Conservation (phyloP, 768 basidiomycete genomes). For the Tylopilus intermedius region DNA sequence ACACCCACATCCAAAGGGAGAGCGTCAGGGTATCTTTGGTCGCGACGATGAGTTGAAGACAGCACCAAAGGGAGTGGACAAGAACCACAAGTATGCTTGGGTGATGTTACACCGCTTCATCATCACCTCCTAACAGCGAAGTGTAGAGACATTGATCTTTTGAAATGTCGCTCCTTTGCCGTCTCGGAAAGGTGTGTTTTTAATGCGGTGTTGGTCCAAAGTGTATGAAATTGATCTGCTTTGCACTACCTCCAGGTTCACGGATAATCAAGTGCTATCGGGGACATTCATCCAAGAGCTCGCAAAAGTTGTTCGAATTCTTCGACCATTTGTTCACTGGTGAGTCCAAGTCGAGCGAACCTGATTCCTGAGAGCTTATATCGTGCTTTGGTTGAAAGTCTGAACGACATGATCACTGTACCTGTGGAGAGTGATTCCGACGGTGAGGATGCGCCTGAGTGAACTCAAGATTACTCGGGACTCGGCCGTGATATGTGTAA, state of each 20-base stretch:
- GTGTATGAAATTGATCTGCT: slow-evolving; percentile 15
- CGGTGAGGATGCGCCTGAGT: slow-evolving; percentile 8
- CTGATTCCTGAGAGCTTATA: neutral
- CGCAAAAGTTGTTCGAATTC: slow-evolving; percentile 46
- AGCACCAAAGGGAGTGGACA: slow-evolving; percentile 86
- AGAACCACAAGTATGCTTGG: slow-evolving; percentile 63
- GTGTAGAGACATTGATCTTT: slow-evolving; percentile 80
- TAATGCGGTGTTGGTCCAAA: slow-evolving; percentile 5
- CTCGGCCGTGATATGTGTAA: neutral
- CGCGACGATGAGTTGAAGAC: slow-evolving; percentile 83
- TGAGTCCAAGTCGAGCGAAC: slow-evolving; percentile 28
- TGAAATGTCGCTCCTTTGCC: slow-evolving; percentile 77
- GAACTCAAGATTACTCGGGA: neutral
- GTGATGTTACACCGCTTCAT: neutral
- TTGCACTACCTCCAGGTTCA: slow-evolving; percentile 45
- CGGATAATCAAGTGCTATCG: slow-evolving; percentile 65
- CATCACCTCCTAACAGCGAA: neutral
- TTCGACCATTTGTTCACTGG: slow-evolving; percentile 80
- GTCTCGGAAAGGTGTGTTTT: slow-evolving; percentile 62
- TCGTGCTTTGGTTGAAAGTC: slow-evolving; percentile 32
- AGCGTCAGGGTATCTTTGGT: slow-evolving; percentile 77
- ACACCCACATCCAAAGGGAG: slow-evolving; percentile 54
- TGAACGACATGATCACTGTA: slow-evolving; percentile 71
- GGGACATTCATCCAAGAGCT: slow-evolving; percentile 63
- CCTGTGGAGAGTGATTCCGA: slow-evolving; percentile 26